phyloP scores from a whole-genome alignment of 306 rosid species.

The Senna siamea region DNA sequence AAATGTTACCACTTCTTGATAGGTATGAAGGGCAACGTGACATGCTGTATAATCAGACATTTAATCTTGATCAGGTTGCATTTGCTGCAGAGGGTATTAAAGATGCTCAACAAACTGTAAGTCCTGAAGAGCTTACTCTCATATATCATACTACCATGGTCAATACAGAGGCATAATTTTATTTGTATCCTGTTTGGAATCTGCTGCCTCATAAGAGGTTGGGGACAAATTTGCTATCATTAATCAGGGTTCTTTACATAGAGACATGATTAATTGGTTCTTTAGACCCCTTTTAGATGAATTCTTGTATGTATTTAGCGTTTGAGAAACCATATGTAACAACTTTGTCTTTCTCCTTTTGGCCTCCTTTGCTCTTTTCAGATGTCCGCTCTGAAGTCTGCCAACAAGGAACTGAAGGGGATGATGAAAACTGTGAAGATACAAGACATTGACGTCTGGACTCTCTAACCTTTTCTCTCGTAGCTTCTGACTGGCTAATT shows the following conservation, averaged over 20 bases:
- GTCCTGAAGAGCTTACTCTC: constrained; percentile 39
- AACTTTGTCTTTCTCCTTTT: constrained; percentile 1
- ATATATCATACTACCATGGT: not conserved
- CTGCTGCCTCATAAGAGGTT: constrained; percentile 82
- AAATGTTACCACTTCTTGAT: constrained; percentile 39
- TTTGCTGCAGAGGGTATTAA: constrained; percentile 92
- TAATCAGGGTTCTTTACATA: constrained; percentile 53
- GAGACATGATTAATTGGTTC: constrained; percentile 37
- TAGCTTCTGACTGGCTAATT: constrained; percentile 32
- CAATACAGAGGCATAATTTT: constrained; percentile 64
- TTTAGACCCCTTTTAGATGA: constrained; percentile 40
- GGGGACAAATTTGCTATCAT: constrained; percentile 58
- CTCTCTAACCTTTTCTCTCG: constrained; percentile 34
- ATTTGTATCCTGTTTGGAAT: constrained; percentile 72
- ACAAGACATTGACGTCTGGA: constrained; percentile 89
- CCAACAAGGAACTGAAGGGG: constrained; percentile 96
- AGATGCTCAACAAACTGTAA: constrained; percentile 98
- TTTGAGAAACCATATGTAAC: constrained; percentile 32
- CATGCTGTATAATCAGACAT: constrained; percentile 94
- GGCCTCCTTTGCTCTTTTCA: constrained; percentile 38
- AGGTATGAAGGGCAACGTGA: constrained; percentile 99
- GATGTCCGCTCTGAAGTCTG: constrained; percentile 96
- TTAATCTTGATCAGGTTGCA: constrained; percentile 95
- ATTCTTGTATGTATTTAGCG: constrained; percentile 42
- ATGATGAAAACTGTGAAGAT: constrained; percentile 99